Conservation (phyloP, 805 yeast species). For the Metschnikowia vanudenii region DNA sequence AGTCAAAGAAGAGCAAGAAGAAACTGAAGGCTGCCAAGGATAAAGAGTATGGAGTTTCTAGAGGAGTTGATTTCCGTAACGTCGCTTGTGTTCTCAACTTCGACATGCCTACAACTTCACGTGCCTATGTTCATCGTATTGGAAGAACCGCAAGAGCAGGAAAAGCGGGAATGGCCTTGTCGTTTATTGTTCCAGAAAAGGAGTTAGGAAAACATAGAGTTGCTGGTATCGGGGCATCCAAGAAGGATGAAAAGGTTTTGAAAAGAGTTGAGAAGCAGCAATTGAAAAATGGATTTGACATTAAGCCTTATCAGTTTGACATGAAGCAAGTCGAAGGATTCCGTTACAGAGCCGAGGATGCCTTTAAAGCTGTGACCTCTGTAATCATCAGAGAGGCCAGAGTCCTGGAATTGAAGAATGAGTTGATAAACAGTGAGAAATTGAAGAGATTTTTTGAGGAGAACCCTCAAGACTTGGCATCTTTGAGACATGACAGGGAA, state of each 20-base stretch:
- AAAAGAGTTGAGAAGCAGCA: slow-evolving; percentile 76
- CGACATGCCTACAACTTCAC: slow-evolving; percentile 87
- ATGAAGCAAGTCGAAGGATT: slow-evolving; percentile 91
- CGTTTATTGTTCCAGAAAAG: slow-evolving; percentile 81
- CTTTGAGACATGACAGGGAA: slow-evolving; percentile 89
- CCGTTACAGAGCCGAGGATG: slow-evolving; percentile 95
- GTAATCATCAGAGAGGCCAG: slow-evolving; percentile 92
- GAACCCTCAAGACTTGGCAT: slow-evolving; percentile 88
- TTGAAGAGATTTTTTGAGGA: slow-evolving; percentile 94
- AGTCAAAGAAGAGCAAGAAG: slow-evolving; percentile 13
- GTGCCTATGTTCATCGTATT: slow-evolving; percentile 86
- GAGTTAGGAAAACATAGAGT: slow-evolving; percentile 88
- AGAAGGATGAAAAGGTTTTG: slow-evolving; percentile 83
- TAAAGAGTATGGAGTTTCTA: slow-evolving; percentile 86
- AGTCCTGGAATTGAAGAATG: slow-evolving; percentile 81
- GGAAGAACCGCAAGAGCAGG: slow-evolving; percentile 99
- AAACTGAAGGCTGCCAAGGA: slow-evolving; percentile 45
- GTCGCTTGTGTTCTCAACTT: slow-evolving; percentile 96
- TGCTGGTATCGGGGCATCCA: slow-evolving; percentile 67
- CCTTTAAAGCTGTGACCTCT: slow-evolving; percentile 90
- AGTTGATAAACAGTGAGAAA: slow-evolving; percentile 83
- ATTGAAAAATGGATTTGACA: slow-evolving; percentile 64
- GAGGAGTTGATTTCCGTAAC: slow-evolving; percentile 95
- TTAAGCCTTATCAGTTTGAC: slow-evolving; percentile 88
- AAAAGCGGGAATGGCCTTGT: slow-evolving; percentile 88